Conservation (phyloP, 306 rosid genomes). For the Crotalaria pallida region DNA sequence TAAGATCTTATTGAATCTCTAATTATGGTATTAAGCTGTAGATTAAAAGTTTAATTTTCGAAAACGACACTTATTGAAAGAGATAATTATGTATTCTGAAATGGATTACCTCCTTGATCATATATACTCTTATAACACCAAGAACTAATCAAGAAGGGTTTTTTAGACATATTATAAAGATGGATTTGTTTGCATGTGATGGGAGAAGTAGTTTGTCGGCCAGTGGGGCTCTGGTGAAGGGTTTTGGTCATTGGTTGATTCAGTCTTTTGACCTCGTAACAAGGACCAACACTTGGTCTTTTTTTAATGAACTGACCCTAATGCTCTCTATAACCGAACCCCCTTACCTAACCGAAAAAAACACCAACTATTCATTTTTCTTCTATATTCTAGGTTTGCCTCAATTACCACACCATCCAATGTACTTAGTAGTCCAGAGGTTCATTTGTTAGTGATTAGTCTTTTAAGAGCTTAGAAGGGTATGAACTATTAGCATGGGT, state of each 20-base stretch:
- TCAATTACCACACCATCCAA: neutral
- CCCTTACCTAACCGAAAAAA: slow-evolving; percentile 11
- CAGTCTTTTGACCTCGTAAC: slow-evolving; percentile 53
- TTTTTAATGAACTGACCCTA: slow-evolving; percentile 21
- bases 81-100: too few relatives aligned
- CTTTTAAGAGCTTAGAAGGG: neutral
- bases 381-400: slow-evolving; percentile 18
- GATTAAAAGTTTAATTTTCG: too few relatives aligned
- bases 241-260: slow-evolving; percentile 35
- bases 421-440: neutral
- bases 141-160: too few relatives aligned
- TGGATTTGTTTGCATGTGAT: slow-evolving; percentile 61
- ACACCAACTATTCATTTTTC: neutral
- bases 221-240: slow-evolving; percentile 24
- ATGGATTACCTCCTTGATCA: too few relatives aligned
- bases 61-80: too few relatives aligned
- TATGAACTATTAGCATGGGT: neutral
- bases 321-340: slow-evolving; percentile 18
- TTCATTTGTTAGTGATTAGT: neutral
- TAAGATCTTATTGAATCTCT: too few relatives aligned
- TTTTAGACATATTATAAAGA: slow-evolving; percentile 1
- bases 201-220: slow-evolving; percentile 48
- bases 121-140: too few relatives aligned
- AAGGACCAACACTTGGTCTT: slow-evolving; percentile 35
- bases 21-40: too few relatives aligned